Evolutionary conservation across 2,329 filamentous ascomycete species (phyloP).

Genomic region (Thielaviopsis ethacetica): DNA sequence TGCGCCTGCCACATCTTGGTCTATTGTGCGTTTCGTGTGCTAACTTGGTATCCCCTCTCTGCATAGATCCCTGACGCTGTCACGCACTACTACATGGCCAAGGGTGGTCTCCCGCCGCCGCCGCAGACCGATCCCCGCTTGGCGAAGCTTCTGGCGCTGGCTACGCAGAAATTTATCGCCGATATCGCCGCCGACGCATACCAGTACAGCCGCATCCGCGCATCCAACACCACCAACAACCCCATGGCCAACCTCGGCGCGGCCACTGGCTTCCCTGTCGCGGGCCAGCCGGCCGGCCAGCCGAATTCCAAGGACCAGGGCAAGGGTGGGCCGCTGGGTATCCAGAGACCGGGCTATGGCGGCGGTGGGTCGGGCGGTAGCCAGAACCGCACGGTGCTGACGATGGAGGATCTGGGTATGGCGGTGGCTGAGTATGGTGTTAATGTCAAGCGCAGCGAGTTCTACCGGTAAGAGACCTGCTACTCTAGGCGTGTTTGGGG

Average conservation of each 20-base stretch:
- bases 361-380: conserved; percentile 79
- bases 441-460: conserved; percentile 93
- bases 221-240: conserved; percentile 78
- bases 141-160: conserved; percentile 81
- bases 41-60: background rate
- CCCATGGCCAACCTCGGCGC: conserved; percentile 76
- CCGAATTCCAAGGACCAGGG: conserved; percentile 40
- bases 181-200: conserved; percentile 96
- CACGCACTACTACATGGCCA: conserved; percentile 93
- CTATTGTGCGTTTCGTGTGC: background rate
- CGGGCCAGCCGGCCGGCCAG: conserved; percentile 41
- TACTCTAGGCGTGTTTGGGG: background rate
- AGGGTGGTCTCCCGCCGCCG: conserved; percentile 83
- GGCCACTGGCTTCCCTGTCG: conserved; percentile 50
- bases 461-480: conserved; percentile 54
- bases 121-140: conserved; percentile 81
- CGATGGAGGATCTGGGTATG: conserved; percentile 98
- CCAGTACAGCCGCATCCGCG: conserved; percentile 89
- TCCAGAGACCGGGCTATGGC: conserved; percentile 64
- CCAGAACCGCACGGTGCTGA: conserved; percentile 84
- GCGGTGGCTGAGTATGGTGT: conserved; percentile 95
- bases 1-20: too few species aligned
- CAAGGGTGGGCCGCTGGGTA: conserved; percentile 46
- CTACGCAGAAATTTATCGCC: conserved; percentile 97
- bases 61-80: conserved; percentile 86